These are phyloP conservation scores for Lomentospora prolificans DNA, from an alignment of 2,329 filamentous ascomycete genomes.

Conservation along the genomic window DNA sequence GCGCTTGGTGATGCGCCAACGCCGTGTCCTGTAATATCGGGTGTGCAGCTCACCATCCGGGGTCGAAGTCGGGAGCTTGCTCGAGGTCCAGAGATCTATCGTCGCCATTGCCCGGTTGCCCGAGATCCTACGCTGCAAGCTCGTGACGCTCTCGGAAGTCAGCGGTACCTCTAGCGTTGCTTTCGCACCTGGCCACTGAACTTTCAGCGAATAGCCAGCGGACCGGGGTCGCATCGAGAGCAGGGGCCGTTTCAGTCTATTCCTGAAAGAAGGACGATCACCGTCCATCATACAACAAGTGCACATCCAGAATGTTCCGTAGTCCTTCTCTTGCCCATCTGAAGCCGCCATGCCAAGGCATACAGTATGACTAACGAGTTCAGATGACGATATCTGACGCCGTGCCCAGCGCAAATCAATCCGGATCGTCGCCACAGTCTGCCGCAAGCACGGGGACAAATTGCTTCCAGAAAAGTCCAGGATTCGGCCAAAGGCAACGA, in stretches of 20 bases:
- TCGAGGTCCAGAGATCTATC: no score
- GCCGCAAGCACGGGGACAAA: background rate
- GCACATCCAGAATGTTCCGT: conserved; percentile 2
- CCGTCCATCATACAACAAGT: background rate
- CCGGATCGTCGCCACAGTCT: background rate
- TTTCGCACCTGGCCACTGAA: no score
- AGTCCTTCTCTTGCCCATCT: background rate
- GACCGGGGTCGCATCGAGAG: background rate
- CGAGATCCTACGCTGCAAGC: no score
- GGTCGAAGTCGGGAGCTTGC: background rate
- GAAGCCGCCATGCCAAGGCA: no score
- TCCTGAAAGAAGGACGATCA: background rate
- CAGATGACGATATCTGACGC: conserved; percentile 1
- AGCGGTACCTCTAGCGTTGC: no score
- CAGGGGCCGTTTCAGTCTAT: background rate
- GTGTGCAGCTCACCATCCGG: background rate
- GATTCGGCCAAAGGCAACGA: background rate
- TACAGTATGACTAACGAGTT: background rate
- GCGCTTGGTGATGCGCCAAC: background rate
- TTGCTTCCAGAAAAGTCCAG: background rate
- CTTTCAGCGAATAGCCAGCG: background rate
- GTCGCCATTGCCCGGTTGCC: background rate
- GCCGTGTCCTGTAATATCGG: background rate
- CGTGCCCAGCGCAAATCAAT: background rate
- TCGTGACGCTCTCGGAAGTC: no score